A percentile compares a stretch with the other conserved stretches of the same genome.
phyloP scores from a whole-genome alignment of 371 early-diverging fungal species.

The Mortierella sp. region DNA sequence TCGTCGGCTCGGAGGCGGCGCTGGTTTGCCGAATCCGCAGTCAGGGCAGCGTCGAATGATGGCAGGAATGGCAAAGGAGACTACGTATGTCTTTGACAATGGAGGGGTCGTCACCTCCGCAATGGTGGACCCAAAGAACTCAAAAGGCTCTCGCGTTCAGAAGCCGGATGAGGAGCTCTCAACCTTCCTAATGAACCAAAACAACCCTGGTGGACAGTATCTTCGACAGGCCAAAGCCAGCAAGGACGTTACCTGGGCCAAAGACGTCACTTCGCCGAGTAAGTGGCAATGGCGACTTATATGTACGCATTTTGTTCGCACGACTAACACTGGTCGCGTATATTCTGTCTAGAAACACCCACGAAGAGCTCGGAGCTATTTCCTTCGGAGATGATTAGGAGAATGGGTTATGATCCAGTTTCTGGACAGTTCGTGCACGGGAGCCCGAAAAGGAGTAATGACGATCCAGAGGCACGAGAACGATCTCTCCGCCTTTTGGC shows the following conservation, averaged over 20 bases:
- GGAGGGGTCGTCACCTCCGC: conserved; percentile 34
- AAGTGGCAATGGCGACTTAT: background rate
- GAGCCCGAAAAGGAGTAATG: conserved; percentile 39
- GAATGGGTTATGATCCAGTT: conserved; percentile 55
- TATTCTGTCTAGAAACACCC: conserved; percentile 29
- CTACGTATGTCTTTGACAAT: conserved; percentile 48
- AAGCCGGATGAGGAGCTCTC: conserved; percentile 17
- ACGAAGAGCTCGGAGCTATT: conserved; percentile 33
- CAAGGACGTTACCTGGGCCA: conserved; percentile 45
- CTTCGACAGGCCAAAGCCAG: conserved; percentile 44
- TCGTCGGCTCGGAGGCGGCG: conserved; percentile 5
- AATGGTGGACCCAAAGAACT: conserved; percentile 9
- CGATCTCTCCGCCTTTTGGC: conserved; percentile 46
- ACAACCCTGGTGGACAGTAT: conserved; percentile 49
- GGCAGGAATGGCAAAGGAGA: conserved; percentile 6
- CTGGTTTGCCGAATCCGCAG: background rate
- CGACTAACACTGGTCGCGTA: background rate
- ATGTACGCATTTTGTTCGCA: background rate
- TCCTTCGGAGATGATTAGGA: conserved; percentile 47
- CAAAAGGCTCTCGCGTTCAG: conserved; percentile 2
- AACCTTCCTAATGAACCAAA: conserved; percentile 47
- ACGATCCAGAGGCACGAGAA: conserved; percentile 49
- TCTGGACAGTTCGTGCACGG: conserved; percentile 50
- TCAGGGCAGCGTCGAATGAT: conserved; percentile 3
- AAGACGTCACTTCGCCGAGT: conserved; percentile 51